Evolutionary conservation across 768 basidiomycete genomes (phyloP).

Genomic region (Hygrophorus pudorinus): DNA sequence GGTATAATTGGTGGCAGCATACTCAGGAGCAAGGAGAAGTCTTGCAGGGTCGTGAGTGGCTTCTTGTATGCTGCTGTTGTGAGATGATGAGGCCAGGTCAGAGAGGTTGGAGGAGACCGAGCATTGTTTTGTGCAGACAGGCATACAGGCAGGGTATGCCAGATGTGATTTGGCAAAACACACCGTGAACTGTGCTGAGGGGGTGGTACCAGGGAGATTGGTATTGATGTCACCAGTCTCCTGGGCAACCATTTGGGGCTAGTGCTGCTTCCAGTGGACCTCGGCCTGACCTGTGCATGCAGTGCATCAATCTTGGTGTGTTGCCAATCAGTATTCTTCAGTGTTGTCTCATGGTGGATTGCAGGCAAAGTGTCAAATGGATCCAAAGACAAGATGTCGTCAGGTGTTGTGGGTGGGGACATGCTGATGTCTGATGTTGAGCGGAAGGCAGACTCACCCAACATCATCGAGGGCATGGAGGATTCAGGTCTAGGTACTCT

Average conservation of each 20-base stretch:
- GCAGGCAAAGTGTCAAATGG: too few species aligned
- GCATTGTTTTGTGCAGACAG: constrained; percentile 90
- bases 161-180: constrained; percentile 49
- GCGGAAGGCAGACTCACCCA: too few species aligned
- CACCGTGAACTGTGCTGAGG: constrained; percentile 13
- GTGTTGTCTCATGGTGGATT: constrained; percentile 50
- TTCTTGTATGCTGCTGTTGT: constrained; percentile 43
- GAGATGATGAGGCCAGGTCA: constrained; percentile 42
- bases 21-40: constrained; percentile 51
- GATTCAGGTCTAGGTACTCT: too few species aligned
- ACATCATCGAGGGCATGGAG: too few species aligned
- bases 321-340: constrained; percentile 21
- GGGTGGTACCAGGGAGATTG: not conserved
- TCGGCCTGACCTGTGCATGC: not conserved
- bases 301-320: constrained; percentile 1
- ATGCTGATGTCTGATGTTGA: too few species aligned
- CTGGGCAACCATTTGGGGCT: constrained; percentile 32
- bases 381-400: too few species aligned
- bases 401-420: too few species aligned
- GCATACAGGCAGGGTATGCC: constrained; percentile 68
- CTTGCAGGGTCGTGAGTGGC: constrained; percentile 28
- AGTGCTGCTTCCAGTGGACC: too few species aligned
- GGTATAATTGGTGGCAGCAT: constrained; percentile 68
- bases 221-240: constrained; percentile 12
- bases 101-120: too few species aligned